Evolutionary conservation across 1,284 basidiomycete genomes (phyloP), one percentile per base, ranked within the genome.

Genomic region (Rhodofomes roseus): DNA sequence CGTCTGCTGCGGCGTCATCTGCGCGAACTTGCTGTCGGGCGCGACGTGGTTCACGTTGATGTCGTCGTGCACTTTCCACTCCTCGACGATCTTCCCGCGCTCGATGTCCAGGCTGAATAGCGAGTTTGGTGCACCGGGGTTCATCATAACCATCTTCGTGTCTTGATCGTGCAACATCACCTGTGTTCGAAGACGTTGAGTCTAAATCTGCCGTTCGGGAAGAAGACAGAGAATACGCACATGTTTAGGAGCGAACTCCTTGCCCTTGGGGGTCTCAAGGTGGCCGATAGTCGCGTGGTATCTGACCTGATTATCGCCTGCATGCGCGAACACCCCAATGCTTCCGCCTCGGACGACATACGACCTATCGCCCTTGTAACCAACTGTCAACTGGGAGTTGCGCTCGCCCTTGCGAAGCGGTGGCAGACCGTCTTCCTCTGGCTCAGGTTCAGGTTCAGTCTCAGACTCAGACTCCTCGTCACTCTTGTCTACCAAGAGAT

Each of bases 131-230:
- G 95, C 88, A 39, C 75, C 71, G 1, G 93, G 89, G 70, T 98
- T 93, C 84, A 95, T 93, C 60, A 99, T 73, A 56, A 99, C 80
- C 95, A 99, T 96, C 76, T 95, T 93, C 39, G 87, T 84, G 73
- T 99, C 97, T 84, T 97, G 95, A 68, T 98, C 92, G 73, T 99
- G 96, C 37, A 98, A 79, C 96, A 99, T 98, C 71, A 96, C 86
- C 93, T 95, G 65, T n/a, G 31, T n/a, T n/a, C n/a, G 39, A 9
- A 34, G 3, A 4, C 31, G 4, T 29, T 12, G 29, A 31, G 22
- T 48, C 25, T 27, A 3, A 29, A 25, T 37, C 4, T 12, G 20
- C 14, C 18, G 56, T 58, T 22, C 58, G 31, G 23, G n/a, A 41
- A 23, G 36, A 43, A 59, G 27, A 41, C 5, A 57, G 54, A 14